A percentile compares a stretch with the other conserved stretches of the same genome.
Conservation (phyloP, 495 filamentous ascomycete species). For the Xylaria curta region DNA sequence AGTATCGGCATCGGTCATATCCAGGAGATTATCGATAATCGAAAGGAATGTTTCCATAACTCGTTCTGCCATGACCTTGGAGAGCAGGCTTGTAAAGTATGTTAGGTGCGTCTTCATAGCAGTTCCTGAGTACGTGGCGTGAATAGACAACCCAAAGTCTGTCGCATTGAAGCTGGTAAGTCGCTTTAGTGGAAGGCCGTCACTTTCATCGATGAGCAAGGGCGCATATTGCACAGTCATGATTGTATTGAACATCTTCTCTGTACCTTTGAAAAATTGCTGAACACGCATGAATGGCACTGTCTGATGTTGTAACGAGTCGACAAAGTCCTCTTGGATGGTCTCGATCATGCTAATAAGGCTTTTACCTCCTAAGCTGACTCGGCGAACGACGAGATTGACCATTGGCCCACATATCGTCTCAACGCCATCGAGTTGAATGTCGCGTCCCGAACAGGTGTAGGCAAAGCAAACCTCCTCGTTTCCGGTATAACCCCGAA, state of each 20-base stretch:
- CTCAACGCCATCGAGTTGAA: slow-evolving; percentile 52
- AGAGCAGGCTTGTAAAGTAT: slow-evolving; percentile 11
- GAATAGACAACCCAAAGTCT: slow-evolving; percentile 7
- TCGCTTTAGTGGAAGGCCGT: neutral
- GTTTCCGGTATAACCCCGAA: slow-evolving; percentile 56
- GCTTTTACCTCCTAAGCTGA: slow-evolving; percentile 39
- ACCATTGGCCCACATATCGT: slow-evolving; percentile 60
- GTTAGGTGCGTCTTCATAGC: slow-evolving; percentile 1
- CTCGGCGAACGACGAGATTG: slow-evolving; percentile 60
- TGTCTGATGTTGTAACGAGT: slow-evolving; percentile 15
- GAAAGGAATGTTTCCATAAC: slow-evolving; percentile 13
- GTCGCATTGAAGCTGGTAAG: slow-evolving; percentile 3
- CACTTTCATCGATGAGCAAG: slow-evolving; percentile 13
- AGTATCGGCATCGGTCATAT: neutral
- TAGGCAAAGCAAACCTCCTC: slow-evolving; percentile 63
- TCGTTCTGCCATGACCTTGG: slow-evolving; percentile 4
- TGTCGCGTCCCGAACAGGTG: slow-evolving; percentile 58
- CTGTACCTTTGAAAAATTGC: slow-evolving; percentile 10
- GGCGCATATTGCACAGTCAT: slow-evolving; percentile 20
- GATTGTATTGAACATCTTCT: slow-evolving; percentile 19
- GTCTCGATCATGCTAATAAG: slow-evolving; percentile 6
- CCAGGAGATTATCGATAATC: slow-evolving; percentile 2
- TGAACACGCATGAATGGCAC: slow-evolving; percentile 11
- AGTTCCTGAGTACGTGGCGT: slow-evolving; percentile 2
- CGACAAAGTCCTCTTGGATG: slow-evolving; percentile 8